Evolutionary conservation across 139 green algal species (phyloP), one percentile per base, ranked within the genome.

Genomic region (Coelastrella sp.): DNA sequence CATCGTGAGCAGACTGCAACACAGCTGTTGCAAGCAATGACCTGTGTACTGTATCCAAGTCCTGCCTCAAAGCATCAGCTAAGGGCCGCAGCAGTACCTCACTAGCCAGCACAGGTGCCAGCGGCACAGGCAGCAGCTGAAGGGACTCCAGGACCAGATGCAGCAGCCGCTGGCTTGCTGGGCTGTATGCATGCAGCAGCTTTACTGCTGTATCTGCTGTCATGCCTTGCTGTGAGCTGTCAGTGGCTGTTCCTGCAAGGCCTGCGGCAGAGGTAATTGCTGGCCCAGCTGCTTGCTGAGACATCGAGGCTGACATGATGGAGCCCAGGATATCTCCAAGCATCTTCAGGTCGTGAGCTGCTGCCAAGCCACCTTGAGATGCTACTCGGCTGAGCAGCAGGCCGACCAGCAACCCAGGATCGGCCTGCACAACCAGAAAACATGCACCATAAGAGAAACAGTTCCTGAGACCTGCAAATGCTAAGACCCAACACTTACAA

Each of bases 11-110:
- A 47, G 32, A 47, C 32, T 47, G 32, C 32, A 47, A 47, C 10
- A 86, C 47, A 47, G 80, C 80, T 74, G 80, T 56, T 73, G n/a
- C 80, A 68, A 86, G 80, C 80, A 86, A 73, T 32, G 80, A 54
- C 54, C 20, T 54, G 54, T 73, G 17, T 3, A 73, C 80, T 13
- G 22, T 57, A 54, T 74, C 80, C 5, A 19, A 10, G 11, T 86
- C 80, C 54, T 7, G 11, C 3, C 19, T 10, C 3, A 86, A 10
- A 32, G 56, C 80, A 17, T 86, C 54, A 17, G 16, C 64, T n/a
- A 86, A 23, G 17, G 80, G 80, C 80, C 59, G 58, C 5, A 86
- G 47, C 80, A 86, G 80, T 13, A 86, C 16, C 56, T 86, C 59
- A 13, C 20, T 6, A 22, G 47, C 54, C 4, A 86, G 2, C 13